Base-by-base conservation (phyloP, 2,329 filamentous ascomycete genomes). In the Cordyceps fumosorosea region DNA sequence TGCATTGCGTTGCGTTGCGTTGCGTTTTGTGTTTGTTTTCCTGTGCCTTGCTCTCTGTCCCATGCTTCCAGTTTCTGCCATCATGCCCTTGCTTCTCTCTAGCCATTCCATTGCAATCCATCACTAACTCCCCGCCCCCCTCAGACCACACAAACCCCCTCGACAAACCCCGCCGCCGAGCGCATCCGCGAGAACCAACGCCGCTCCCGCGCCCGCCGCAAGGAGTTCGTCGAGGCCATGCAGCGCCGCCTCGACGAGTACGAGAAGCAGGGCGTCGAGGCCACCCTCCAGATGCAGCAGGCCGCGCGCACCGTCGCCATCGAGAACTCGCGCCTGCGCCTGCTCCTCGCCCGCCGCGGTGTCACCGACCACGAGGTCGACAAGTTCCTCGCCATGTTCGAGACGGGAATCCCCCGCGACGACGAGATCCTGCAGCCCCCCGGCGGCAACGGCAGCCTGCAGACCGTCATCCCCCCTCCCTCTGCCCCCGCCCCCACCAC, bases 101-200 rank as follows among this genome's bases (percentile, higher is more conserved):
- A 18, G 18, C 5, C 29, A 29, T 7, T 29, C 29, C 5, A 29
- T 29, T 44, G 6, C 34, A 6, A n/a, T 14, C 16, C 16, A 44
- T 37, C 22, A 20, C 22, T 29, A 42, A 51, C 16, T 18, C 16
- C 47, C 20, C 24, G 12, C 14, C 29, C 5, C 37, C 22, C 60
- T 11, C 50, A 42, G 42, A 55, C 42, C 6, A 26, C 48, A 14
- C 52, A 55, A 26, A n/a, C 29, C 22, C 56, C 62, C 32, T 66
- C 70, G 54, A 56, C 54, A 40, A 68, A 65, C 44, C 66, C 71
- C 34, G 66, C 67, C 52, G 67, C 68, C 16, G 66, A 65, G 42
- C 76, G 76, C 62, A 77, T 78, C 66, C 77, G 80, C 65, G 77
- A 82, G 65, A 84, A 81, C 69, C 82, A 84, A 71, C 79, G 81